These are phyloP conservation scores for Zygoascus flipseniorum DNA, from an alignment of 805 yeast genomes.

Conservation along the genomic window DNA sequence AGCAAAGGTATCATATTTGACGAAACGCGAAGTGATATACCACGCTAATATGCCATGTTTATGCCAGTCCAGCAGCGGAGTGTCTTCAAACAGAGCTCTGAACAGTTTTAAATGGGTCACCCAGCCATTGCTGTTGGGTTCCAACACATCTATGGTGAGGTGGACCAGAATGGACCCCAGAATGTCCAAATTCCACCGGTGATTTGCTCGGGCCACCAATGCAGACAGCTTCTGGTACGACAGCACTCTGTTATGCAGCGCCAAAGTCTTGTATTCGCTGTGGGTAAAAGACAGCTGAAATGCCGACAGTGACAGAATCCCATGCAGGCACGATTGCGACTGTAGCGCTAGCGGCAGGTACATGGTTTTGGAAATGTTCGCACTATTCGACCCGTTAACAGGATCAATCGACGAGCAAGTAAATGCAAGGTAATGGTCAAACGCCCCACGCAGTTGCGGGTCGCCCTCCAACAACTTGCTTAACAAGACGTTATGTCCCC, in stretches of 20 bases:
- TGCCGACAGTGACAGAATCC: constrained; percentile 2
- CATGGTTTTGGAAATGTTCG: neutral
- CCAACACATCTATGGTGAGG: constrained; percentile 1
- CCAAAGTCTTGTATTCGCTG: neutral
- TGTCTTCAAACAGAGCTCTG: neutral
- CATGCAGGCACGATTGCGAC: neutral
- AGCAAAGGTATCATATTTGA: constrained; percentile 4
- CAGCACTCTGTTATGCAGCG: neutral
- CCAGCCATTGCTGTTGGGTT: constrained; percentile 2
- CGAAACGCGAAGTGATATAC: constrained; percentile 1
- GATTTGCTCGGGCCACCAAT: neutral
- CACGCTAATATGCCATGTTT: constrained; percentile 1
- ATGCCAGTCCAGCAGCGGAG: neutral
- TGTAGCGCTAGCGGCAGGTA: constrained; percentile 4
- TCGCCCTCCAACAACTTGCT: neutral
- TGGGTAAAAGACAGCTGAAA: neutral
- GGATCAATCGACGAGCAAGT: constrained; percentile 2
- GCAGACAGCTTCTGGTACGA: neutral
- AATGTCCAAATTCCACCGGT: neutral
- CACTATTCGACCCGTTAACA: neutral
- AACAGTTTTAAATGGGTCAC: neutral
- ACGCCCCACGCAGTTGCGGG: neutral
- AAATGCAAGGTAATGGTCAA: neutral
- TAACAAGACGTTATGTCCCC: neutral
- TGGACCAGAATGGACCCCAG: constrained; percentile 4